Evolutionary conservation across 306 rosid species (phyloP).

Genomic region (Calophaca sinica): DNA sequence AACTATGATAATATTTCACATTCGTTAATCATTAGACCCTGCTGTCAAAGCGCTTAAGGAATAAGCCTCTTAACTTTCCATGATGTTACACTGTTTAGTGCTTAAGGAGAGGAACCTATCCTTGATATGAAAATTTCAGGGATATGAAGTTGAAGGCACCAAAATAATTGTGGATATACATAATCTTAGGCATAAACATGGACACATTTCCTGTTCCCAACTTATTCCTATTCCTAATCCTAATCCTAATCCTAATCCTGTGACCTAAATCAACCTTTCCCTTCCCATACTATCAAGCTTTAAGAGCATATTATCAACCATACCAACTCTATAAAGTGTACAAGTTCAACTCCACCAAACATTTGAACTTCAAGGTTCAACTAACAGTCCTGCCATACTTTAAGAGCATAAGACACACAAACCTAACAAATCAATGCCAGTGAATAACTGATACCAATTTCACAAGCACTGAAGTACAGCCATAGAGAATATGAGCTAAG

Average conservation of each 20-base stretch:
- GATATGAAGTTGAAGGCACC: background rate
- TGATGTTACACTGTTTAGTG: too few relatives aligned
- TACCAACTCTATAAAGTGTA: background rate
- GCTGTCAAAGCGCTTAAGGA: conserved; percentile 8
- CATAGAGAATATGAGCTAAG: too few relatives aligned
- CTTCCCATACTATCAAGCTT: background rate
- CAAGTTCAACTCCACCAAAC: conserved; percentile 11
- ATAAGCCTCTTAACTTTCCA: conserved; percentile 10
- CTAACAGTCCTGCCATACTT: background rate
- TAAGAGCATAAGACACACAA: background rate
- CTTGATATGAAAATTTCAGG: background rate
- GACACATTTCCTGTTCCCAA: background rate
- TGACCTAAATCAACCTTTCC: conserved; percentile 16
- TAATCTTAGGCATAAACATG: conserved; percentile 1
- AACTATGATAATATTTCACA: background rate
- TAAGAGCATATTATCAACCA: background rate
- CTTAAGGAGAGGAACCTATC: too few relatives aligned
- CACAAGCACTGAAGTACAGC: too few relatives aligned
- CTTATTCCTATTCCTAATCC: conserved; percentile 20
- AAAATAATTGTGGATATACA: background rate
- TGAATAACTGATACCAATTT: too few relatives aligned
- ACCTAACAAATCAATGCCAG: conserved; percentile 4
- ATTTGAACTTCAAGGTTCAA: background rate
- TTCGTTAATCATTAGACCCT: background rate
- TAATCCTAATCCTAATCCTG: too few relatives aligned